Percentiles rank a stretch among this genome's conserved stretches.
phyloP scores from a whole-genome alignment of 495 filamentous ascomycete genomes.

The Evansstolkia leycettana region DNA sequence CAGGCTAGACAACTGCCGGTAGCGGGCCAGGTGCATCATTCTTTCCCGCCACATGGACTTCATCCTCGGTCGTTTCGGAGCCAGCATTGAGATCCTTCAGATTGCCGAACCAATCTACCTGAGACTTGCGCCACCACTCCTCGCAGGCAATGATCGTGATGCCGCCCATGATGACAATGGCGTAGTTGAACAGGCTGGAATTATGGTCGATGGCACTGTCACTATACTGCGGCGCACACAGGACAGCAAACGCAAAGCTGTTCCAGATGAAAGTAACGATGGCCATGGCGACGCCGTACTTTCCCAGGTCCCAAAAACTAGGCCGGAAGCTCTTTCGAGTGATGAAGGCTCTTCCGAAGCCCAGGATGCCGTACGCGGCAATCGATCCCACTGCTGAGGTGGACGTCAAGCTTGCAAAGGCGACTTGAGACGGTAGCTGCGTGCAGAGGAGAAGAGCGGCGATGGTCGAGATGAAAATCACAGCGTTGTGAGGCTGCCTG shows the following conservation, averaged over 20 bases:
- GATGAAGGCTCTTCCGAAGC: constrained; percentile 20
- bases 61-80: constrained; percentile 3
- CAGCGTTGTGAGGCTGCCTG: constrained; percentile 25
- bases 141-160: constrained; percentile 18
- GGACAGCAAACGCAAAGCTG: constrained; percentile 21
- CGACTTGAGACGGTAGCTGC: constrained; percentile 22
- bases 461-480: constrained; percentile 20
- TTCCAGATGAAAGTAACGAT: constrained; percentile 25
- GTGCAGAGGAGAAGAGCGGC: constrained; percentile 24
- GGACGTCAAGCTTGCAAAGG: constrained; percentile 21
- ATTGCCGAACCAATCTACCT: constrained; percentile 20
- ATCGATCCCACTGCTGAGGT: constrained; percentile 24
- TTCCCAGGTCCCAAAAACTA: constrained; percentile 19
- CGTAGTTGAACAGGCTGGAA: constrained; percentile 21
- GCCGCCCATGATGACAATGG: constrained; percentile 26
- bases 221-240: constrained; percentile 22
- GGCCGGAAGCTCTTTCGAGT: constrained; percentile 20
- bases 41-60: constrained; percentile 1
- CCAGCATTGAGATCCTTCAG: constrained; percentile 11
- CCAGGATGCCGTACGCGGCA: constrained; percentile 23
- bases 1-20: too few species aligned
- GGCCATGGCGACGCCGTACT: constrained; percentile 18
- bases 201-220: constrained; percentile 14
- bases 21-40: too few species aligned
- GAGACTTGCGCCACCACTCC: constrained; percentile 26